Conservation (phyloP, 208 protist species). For the Leishmania aethiopica region DNA sequence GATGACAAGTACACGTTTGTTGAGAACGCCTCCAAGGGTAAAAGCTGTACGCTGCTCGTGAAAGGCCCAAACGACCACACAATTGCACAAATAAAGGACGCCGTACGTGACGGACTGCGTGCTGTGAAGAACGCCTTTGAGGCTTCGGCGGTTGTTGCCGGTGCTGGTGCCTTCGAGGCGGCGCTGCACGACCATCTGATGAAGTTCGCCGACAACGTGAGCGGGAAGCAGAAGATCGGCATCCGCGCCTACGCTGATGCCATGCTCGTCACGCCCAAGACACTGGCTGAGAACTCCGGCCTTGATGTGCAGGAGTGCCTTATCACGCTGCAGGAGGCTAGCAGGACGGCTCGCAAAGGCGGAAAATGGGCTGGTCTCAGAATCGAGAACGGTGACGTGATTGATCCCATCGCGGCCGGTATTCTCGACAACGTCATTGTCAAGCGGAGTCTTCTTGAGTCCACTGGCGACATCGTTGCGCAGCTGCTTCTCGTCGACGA, state of each 20-base stretch:
- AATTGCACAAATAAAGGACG: conserved; percentile 99
- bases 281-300: conserved; percentile 98
- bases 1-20: conserved; percentile 99
- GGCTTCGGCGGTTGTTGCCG: conserved; percentile 94
- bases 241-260: conserved; percentile 99
- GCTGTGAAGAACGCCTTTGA: conserved; percentile 99
- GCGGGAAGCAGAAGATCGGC: conserved; percentile 95
- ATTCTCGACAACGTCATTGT: conserved; percentile 99
- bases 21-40: conserved; percentile 96
- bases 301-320: conserved; percentile 98
- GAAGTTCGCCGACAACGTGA: conserved; percentile 86
- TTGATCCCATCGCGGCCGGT: conserved; percentile 94
- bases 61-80: conserved; percentile 99
- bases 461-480: conserved; percentile 95
- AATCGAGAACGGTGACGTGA: conserved; percentile 96
- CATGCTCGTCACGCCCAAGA: conserved; percentile 99
- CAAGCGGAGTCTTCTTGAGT: conserved; percentile 98
- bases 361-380: conserved; percentile 95
- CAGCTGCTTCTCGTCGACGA: conserved; percentile 99
- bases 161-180: conserved; percentile 99
- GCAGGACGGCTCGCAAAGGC: conserved; percentile 59
- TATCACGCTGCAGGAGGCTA: conserved; percentile 95
- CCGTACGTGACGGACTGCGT: conserved; percentile 98
- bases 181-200: conserved; percentile 93
- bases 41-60: conserved; percentile 99